phyloP scores from a whole-genome alignment of 192 early-diverging fungal genomes.

The Geranomyces michiganensis region DNA sequence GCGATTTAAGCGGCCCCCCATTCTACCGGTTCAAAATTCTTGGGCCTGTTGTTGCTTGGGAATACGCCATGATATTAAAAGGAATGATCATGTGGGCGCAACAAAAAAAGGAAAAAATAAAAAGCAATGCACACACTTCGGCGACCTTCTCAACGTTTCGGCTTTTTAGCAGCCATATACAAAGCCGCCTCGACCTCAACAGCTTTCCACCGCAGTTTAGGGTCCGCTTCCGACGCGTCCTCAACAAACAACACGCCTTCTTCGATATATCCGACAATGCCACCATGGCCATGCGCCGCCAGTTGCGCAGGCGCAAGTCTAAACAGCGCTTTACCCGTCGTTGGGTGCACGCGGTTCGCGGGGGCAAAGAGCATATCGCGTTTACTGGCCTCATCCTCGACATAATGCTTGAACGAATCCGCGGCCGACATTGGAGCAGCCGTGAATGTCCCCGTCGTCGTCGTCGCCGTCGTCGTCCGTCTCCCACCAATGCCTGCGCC shows the following conservation, averaged over 20 bases:
- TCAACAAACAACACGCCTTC: slow-evolving; percentile 66
- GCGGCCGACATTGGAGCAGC: slow-evolving; percentile 34
- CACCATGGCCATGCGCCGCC: slow-evolving; percentile 46
- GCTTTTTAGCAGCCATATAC: slow-evolving; percentile 30
- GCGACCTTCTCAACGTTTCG: too few relatives aligned
- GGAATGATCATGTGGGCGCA: too few relatives aligned
- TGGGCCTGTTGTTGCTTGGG: too few relatives aligned
- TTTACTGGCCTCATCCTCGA: slow-evolving; percentile 59
- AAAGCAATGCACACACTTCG: too few relatives aligned
- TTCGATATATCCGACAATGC: slow-evolving; percentile 62
- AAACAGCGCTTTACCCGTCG: slow-evolving; percentile 60
- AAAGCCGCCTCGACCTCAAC: slow-evolving; percentile 59
- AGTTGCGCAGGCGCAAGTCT: slow-evolving; percentile 47
- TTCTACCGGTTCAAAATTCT: too few relatives aligned
- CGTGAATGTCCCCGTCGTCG: too few relatives aligned
- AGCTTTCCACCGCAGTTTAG: slow-evolving; percentile 49
- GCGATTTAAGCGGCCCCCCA: too few relatives aligned
- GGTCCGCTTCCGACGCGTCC: slow-evolving; percentile 41
- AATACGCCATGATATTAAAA: too few relatives aligned
- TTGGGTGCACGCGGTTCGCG: slow-evolving; percentile 48
- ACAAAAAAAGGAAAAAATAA: too few relatives aligned
- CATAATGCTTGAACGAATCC: slow-evolving; percentile 59
- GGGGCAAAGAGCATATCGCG: slow-evolving; percentile 60
- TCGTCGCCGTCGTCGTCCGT: slow-evolving; percentile 14
- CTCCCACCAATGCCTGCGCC: slow-evolving; percentile 1